Evolutionary conservation across 768 basidiomycete genomes (phyloP), one percentile per base, ranked within the genome.

Genomic region (Suillus alpinus): DNA sequence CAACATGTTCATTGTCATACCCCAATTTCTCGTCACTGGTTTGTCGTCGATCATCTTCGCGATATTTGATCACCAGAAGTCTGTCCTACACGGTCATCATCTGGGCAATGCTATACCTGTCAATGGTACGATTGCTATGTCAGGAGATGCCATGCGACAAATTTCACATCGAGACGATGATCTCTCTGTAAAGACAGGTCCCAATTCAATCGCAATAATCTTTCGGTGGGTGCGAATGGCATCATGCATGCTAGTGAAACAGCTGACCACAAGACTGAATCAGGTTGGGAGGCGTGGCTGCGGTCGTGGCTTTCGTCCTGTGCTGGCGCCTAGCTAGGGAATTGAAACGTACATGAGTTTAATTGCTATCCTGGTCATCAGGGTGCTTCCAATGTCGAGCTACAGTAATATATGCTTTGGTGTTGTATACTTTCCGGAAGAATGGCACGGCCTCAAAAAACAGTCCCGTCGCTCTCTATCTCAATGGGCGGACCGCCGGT

Each of bases 1-100:
- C 74, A 98, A 97, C 68, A 84, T 97, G 61, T 96, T 91, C 73
- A 79, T 98, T 63, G 96, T 98, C 61, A 77, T 97, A 7, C 96
- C 96, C 0, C 96, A 98, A 69, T 95, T 98, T 75, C 80, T 98
- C 43, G 89, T 95, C 36, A 95, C 92, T 0, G 94, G 87, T 26
- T 73, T 98, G 5, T 87, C 94, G 0, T 86, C 94, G 10, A 77
- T 95, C 62, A 82, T 98, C 50, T 97, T 98, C 68, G 91, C 91
- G 16, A 74, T 97, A 5, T 80, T 94, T 62, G 95, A 96, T 62
- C 88, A 90, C 0, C 69, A 75, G 29, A 84, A 81, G 58, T 77
- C 79, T 6, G 76, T 72, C 31, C 62, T 78, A 1, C 79, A 78
- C 10, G 73, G 73, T 1, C 75, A 79, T 51, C 64, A 68, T 60